Percentiles rank a stretch among this genome's conserved stretches.
Conservation (phyloP, 202 grass and related monocot species). For the Bolboschoenoplectus hybrid region DNA sequence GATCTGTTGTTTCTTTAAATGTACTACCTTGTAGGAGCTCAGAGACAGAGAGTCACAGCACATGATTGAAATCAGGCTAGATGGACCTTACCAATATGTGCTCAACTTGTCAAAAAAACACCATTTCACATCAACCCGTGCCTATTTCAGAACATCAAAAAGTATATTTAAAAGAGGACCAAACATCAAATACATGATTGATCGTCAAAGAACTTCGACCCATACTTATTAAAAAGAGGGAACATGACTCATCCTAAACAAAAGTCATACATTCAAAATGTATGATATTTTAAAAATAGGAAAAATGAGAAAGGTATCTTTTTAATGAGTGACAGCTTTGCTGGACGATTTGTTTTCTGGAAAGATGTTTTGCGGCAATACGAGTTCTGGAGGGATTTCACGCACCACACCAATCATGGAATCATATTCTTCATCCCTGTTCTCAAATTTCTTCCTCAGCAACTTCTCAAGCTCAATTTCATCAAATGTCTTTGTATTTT, state of each 20-base stretch:
- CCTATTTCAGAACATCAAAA: neutral
- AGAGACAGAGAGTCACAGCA: neutral
- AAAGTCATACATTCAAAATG: conserved; percentile 44
- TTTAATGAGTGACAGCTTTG: conserved; percentile 53
- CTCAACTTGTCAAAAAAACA: neutral
- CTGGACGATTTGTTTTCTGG: conserved; percentile 50
- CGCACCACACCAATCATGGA: conserved; percentile 83
- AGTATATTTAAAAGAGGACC: neutral
- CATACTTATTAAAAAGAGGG: conserved; percentile 69
- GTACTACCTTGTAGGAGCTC: neutral
- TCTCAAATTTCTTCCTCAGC: conserved; percentile 82
- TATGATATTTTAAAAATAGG: conserved; percentile 41
- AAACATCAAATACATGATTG: conserved; percentile 43
- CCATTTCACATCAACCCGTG: neutral
- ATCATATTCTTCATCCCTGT: conserved; percentile 75
- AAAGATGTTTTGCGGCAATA: conserved; percentile 80
- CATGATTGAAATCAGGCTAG: neutral
- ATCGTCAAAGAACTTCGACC: conserved; percentile 73
- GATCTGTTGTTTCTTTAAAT: neutral
- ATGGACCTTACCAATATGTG: neutral
- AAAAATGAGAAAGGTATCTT: conserved; percentile 8
- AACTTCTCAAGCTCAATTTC: conserved; percentile 94
- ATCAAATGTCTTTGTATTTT: conserved; percentile 79
- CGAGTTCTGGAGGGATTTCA: conserved; percentile 71
- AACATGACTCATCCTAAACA: conserved; percentile 44